Conservation (phyloP, 2,329 filamentous ascomycete species). For the Aspergillus eucalypticola region DNA sequence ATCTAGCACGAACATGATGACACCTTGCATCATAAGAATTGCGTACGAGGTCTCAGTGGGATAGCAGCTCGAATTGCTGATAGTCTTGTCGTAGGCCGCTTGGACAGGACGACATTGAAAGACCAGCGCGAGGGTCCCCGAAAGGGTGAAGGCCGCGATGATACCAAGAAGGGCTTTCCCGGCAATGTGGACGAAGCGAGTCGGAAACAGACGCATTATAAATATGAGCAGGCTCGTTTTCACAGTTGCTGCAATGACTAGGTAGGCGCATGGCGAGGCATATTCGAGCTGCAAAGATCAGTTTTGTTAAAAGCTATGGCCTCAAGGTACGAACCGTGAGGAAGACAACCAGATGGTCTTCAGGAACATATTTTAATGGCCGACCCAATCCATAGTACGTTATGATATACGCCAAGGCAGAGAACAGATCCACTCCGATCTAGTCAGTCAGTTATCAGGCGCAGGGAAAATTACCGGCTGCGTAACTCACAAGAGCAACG, state of each 20-base stretch:
- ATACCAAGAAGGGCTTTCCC: conserved; percentile 2
- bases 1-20: conserved; percentile 10
- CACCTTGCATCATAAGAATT: conserved; percentile 6
- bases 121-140: conserved; percentile 10
- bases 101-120: conserved; percentile 9
- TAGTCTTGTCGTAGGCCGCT: conserved; percentile 5
- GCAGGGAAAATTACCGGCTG: background rate
- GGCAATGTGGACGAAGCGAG: conserved; percentile 1
- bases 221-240: conserved; percentile 11
- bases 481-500: conserved; percentile 12
- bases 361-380: conserved; percentile 9
- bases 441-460: background rate
- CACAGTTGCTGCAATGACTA: conserved; percentile 8
- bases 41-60: conserved; percentile 1
- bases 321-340: conserved; percentile 8
- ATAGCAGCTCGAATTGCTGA: conserved; percentile 1
- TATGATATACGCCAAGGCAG: conserved; percentile 15
- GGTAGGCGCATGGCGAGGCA: conserved; percentile 10
- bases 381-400: conserved; percentile 12
- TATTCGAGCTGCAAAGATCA: conserved; percentile 11
- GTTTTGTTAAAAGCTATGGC: background rate
- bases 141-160: conserved; percentile 11
- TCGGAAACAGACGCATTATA: conserved; percentile 14
- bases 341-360: conserved; percentile 9
- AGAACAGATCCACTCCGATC: conserved; percentile 16